Evolutionary conservation across 129 eudicot species (phyloP), one percentile per base, ranked within the genome.

Genomic region (Chrysanthemum seticuspe): DNA sequence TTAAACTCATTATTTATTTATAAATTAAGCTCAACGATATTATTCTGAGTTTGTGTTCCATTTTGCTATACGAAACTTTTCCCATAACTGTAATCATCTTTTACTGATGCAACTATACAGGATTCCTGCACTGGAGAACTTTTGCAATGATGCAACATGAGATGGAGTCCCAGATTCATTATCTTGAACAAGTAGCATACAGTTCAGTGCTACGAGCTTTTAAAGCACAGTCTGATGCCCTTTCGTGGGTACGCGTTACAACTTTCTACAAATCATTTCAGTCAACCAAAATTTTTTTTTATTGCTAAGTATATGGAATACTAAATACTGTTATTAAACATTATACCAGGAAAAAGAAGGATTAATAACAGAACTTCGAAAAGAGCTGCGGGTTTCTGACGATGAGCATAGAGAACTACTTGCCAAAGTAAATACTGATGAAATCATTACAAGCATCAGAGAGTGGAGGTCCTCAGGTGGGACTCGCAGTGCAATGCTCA

Each of bases 351-450:
- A 91, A 72, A 95, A 95, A 69, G 99, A 95, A 83, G 96, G 97
- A 45, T 78, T 95, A 13, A 95, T 95, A 73, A 95, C 99, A 67
- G 99, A 95, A 83, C 95, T 95, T 67, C 84, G 99, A 63, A 95
- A 91, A 83, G 99, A 95, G 78, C 78, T 95, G 74, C 84, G 99
- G 75, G 99, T 95, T 52, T 95, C 99, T 34, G 99, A 95, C 74
- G 99, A 95, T 44, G 99, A 95, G 78, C 99, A 95, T 73, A 80
- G 99, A 79, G 99, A 95, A 70, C 84, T 95, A 48, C 99, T 95
- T 31, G 72, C 85, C 62, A 89, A 86, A 78, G 97, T 95, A 64
- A 88, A 88, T 71, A 72, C 87, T n/a, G 99, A 95, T 82, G 96
- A 91, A 57, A 80, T 83, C 68, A 88, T 95, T 67, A 83, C 81